Percentiles rank a stretch among this genome's conserved stretches.
Evolutionary conservation across 2,329 filamentous ascomycete species (phyloP).

Genomic region (Aspergillus vadensis): DNA sequence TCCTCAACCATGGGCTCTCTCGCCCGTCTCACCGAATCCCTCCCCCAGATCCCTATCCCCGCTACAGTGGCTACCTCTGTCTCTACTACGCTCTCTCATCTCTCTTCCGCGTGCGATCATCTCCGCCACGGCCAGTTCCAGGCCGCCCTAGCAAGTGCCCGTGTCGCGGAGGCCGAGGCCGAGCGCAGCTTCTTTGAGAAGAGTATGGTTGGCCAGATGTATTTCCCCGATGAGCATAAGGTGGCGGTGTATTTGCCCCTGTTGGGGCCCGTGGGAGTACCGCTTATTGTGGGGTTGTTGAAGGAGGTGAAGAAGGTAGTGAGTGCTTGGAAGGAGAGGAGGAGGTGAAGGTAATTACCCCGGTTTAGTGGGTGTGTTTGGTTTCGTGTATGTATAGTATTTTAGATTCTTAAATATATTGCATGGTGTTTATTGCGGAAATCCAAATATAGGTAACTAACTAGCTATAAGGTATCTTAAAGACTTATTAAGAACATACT

Average conservation of each 20-base stretch:
- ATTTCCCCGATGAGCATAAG: slow-evolving; percentile 98
- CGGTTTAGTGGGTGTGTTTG: background rate
- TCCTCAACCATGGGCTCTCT: slow-evolving; percentile 93
- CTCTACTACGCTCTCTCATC: slow-evolving; percentile 72
- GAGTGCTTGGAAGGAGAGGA: slow-evolving; percentile 33
- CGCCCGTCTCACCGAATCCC: slow-evolving; percentile 77
- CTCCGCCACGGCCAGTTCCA: slow-evolving; percentile 64
- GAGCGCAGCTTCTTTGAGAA: slow-evolving; percentile 98
- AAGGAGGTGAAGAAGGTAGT: slow-evolving; percentile 71
- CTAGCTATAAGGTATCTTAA: too few relatives aligned
- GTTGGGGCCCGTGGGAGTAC: slow-evolving; percentile 86
- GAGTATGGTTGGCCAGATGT: slow-evolving; percentile 97
- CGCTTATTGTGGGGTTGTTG: slow-evolving; percentile 77
- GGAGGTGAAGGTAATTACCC: background rate
- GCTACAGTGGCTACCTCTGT: slow-evolving; percentile 83
- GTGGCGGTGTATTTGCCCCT: slow-evolving; percentile 93
- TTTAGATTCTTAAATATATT: background rate
- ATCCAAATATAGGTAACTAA: too few relatives aligned
- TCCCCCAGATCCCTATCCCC: slow-evolving; percentile 90
- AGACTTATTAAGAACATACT: background rate
- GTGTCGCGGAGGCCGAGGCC: slow-evolving; percentile 82
- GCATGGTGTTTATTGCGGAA: background rate
- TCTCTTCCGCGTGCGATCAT: slow-evolving; percentile 73
- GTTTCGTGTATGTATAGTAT: background rate
- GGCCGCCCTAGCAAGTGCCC: slow-evolving; percentile 73